A percentile compares a stretch with the other conserved stretches of the same genome.
These are phyloP conservation scores for Singerocomus inundabilis DNA, from an alignment of 1,284 basidiomycete genomes.

Conservation along the genomic window DNA sequence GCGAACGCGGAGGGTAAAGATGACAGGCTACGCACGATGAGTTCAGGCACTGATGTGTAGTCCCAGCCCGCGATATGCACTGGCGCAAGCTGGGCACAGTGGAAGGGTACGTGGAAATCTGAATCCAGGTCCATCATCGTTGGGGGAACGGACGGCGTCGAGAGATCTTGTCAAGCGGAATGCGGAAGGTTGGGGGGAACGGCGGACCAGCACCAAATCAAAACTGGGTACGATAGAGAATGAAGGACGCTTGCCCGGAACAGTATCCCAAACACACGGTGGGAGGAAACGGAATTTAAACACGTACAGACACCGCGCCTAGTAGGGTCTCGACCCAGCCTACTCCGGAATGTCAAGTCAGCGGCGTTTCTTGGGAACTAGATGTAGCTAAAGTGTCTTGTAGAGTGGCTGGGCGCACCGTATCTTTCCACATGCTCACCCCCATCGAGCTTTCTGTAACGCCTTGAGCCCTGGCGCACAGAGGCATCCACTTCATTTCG, in stretches of 20 bases:
- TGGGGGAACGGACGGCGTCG: not conserved
- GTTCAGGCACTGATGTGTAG: conserved; percentile 26
- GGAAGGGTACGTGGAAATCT: conserved; percentile 31
- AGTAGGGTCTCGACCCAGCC: too few relatives aligned
- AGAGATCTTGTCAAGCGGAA: not conserved
- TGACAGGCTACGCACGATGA: conserved; percentile 21
- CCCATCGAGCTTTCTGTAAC: too few relatives aligned
- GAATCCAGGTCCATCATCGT: conserved; percentile 21
- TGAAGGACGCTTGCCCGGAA: not conserved
- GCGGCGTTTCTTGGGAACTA: too few relatives aligned
- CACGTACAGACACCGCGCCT: too few relatives aligned
- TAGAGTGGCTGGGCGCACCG: too few relatives aligned
- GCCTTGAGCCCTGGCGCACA: too few relatives aligned
- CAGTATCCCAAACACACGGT: not conserved
- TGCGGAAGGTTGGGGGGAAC: not conserved
- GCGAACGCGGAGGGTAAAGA: not conserved
- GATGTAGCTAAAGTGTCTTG: too few relatives aligned
- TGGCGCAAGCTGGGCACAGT: conserved; percentile 29
- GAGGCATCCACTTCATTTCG: too few relatives aligned
- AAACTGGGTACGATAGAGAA: not conserved
- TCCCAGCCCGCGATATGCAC: conserved; percentile 28
- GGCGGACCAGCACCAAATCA: not conserved
- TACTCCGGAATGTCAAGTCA: too few relatives aligned
- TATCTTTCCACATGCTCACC: too few relatives aligned
- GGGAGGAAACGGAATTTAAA: conserved; percentile 15